Conservation (phyloP, 345 rosid species). For the Arabis alpina region DNA sequence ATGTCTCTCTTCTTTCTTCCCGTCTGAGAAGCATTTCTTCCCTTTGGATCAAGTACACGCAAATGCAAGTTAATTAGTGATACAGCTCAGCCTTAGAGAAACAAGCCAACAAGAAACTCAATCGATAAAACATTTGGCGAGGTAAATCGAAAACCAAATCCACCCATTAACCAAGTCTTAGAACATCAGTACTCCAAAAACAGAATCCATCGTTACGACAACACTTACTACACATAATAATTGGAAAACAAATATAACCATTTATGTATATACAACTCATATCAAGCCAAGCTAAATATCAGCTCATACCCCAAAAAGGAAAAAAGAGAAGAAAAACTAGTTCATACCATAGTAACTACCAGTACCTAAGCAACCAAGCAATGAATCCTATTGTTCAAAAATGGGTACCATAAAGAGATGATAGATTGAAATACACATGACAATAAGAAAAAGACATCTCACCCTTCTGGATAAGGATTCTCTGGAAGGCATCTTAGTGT, state of each 20-base stretch:
- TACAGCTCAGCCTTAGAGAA: background rate
- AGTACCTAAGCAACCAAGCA: conserved; percentile 4
- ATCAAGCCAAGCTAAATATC: conserved; percentile 14
- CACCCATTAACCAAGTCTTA: conserved; percentile 27
- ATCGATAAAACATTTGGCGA: conserved; percentile 20
- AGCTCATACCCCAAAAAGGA: conserved; percentile 29
- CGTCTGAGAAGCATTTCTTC: conserved; percentile 64
- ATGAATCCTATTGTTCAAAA: background rate
- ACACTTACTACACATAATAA: conserved; percentile 12
- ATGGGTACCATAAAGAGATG: conserved; percentile 17
- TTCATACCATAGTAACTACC: conserved; percentile 1
- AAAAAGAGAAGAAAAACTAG: conserved; percentile 22
- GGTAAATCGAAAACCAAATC: conserved; percentile 11
- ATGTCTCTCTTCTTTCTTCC: conserved; percentile 68
- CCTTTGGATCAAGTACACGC: conserved; percentile 59
- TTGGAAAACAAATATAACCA: conserved; percentile 2
- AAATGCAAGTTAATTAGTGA: conserved; percentile 22
- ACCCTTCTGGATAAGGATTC: conserved; percentile 69
- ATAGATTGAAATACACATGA: background rate
- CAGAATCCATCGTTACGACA: conserved; percentile 11
- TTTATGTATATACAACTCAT: background rate
- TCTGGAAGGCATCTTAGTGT: conserved; percentile 97
- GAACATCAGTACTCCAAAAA: conserved; percentile 19
- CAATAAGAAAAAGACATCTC: conserved; percentile 28
- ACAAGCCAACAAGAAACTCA: background rate